Evolutionary conservation across 1,284 basidiomycete species (phyloP).

Genomic region (Sanghuangporus baumii): DNA sequence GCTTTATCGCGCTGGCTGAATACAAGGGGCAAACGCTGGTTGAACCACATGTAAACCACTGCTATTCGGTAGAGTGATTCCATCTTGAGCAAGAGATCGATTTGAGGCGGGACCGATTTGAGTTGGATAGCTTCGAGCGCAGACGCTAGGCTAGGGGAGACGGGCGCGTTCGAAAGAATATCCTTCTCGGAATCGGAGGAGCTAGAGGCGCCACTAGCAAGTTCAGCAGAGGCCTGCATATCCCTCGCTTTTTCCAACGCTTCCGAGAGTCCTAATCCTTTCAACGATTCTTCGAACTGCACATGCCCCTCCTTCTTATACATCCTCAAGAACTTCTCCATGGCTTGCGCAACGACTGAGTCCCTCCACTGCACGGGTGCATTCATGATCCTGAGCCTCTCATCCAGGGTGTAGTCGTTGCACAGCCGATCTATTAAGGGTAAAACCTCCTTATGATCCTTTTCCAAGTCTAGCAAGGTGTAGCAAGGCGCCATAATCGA

Average conservation of each 20-base stretch:
- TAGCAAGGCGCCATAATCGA: background rate
- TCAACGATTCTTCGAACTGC: conserved; percentile 16
- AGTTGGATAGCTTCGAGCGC: background rate
- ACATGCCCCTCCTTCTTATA: conserved; percentile 24
- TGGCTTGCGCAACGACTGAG: conserved; percentile 18
- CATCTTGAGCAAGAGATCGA: conserved; percentile 40
- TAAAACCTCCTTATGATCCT: conserved; percentile 10
- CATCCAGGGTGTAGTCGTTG: conserved; percentile 24
- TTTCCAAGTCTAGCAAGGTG: conserved; percentile 13
- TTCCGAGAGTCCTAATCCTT: conserved; percentile 16
- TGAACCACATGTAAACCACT: conserved; percentile 85
- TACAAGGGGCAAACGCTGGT: conserved; percentile 68
- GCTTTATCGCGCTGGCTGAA: conserved; percentile 60
- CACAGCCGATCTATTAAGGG: conserved; percentile 24
- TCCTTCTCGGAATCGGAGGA: conserved; percentile 1
- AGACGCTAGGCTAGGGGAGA: background rate
- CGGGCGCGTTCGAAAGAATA: background rate
- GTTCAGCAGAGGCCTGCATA: conserved; percentile 19
- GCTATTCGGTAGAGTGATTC: conserved; percentile 83
- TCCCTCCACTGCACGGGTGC: conserved; percentile 28
- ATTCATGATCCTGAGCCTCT: conserved; percentile 24
- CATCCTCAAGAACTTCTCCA: conserved; percentile 23
- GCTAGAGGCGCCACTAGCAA: background rate
- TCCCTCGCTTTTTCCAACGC: conserved; percentile 22
- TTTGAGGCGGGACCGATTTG: conserved; percentile 1